A percentile compares a stretch with the other conserved stretches of the same genome.
Conservation (phyloP, 208 protist genomes). For the Acanthamoeba culbertsoni region DNA sequence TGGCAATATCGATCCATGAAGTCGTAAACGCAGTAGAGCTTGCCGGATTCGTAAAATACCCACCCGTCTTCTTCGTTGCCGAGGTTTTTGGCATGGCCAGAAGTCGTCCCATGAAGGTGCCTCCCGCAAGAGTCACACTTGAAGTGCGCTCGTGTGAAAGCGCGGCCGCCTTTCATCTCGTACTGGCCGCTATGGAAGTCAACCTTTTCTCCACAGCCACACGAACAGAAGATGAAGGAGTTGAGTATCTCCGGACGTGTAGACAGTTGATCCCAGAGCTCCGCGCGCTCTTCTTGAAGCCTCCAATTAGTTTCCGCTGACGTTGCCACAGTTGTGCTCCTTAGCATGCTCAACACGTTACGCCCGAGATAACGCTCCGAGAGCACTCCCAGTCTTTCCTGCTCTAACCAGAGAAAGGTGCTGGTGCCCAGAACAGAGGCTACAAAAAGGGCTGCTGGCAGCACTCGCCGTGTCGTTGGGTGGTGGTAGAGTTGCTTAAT, state of each 20-base stretch:
- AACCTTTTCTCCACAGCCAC: constrained; percentile 5
- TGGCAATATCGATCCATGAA: constrained; percentile 33
- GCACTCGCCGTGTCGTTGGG: background rate
- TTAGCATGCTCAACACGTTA: background rate
- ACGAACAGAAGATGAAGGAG: constrained; percentile 1
- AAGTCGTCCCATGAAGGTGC: background rate
- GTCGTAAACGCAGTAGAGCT: constrained; percentile 54
- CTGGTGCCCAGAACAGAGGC: background rate
- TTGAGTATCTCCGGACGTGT: background rate
- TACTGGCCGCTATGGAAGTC: background rate
- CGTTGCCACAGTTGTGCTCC: no score
- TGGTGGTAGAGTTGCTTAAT: background rate
- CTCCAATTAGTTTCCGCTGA: background rate
- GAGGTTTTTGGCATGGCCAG: background rate
- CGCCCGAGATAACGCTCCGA: background rate
- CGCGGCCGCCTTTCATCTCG: background rate
- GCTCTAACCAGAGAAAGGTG: background rate
- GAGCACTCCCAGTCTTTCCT: background rate
- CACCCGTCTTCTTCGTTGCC: background rate
- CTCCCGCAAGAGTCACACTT: background rate
- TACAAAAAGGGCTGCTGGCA: background rate
- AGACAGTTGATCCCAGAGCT: background rate
- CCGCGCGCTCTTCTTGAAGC: background rate
- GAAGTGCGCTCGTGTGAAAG: background rate
- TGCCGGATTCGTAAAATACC: constrained; percentile 14